phyloP scores from a whole-genome alignment of 768 basidiomycete genomes.

The Lentinula guzmanii region DNA sequence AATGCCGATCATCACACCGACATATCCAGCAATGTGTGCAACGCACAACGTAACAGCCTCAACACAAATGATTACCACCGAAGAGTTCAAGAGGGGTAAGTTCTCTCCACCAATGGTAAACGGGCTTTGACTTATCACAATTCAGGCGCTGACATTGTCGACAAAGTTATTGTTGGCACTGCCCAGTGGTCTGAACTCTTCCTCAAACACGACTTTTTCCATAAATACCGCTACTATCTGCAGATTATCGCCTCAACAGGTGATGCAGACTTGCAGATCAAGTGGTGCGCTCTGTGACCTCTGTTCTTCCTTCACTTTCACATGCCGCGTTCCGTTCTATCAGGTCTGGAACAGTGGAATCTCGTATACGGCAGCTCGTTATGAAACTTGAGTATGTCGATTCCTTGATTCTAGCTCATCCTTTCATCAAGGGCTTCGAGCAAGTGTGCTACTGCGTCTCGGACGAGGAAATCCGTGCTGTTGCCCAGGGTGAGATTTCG shows the following conservation, averaged over 20 bases:
- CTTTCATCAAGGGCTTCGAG: conserved; percentile 92
- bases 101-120: neutral
- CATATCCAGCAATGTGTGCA: conserved; percentile 98
- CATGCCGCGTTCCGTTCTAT: conserved; percentile 31
- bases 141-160: conserved; percentile 88
- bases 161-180: conserved; percentile 80
- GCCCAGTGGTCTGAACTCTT: conserved; percentile 94
- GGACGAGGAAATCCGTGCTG: conserved; percentile 83
- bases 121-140: neutral
- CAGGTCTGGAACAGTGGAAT: conserved; percentile 91
- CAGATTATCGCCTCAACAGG: conserved; percentile 93
- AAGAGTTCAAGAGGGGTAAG: conserved; percentile 89
- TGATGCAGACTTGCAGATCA: conserved; percentile 77
- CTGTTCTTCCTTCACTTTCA: neutral
- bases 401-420: conserved; percentile 86
- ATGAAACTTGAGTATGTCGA: conserved; percentile 98
- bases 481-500: conserved; percentile 83
- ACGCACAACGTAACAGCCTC: conserved; percentile 97
- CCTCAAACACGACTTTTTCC: conserved; percentile 93
- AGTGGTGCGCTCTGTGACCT: conserved; percentile 61
- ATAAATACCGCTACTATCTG: conserved; percentile 92
- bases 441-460: conserved; percentile 78
- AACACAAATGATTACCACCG: conserved; percentile 93
- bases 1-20: conserved; percentile 99
- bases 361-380: conserved; percentile 89